A percentile compares a stretch with the other conserved stretches of the same genome.
These are phyloP conservation scores for Blastobotrys illinoisensis DNA, from an alignment of 1,139 yeast species.

Conservation along the genomic window DNA sequence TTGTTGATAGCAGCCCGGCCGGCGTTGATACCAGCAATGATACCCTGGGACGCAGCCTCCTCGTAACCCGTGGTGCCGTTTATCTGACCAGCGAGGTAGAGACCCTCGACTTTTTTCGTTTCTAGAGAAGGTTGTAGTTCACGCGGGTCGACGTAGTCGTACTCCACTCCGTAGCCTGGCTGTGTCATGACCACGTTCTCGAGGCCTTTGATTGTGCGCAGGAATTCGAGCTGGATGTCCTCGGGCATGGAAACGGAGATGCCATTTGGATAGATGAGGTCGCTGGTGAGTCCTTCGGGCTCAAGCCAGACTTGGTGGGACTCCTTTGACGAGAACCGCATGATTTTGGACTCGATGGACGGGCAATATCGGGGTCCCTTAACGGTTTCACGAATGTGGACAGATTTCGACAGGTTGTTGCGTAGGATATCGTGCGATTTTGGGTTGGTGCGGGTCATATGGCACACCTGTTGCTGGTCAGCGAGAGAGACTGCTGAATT, in stretches of 20 bases:
- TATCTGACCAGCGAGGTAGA: slow-evolving; percentile 92
- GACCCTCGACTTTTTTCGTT: slow-evolving; percentile 71
- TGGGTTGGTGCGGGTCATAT: slow-evolving; percentile 72
- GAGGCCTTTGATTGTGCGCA: slow-evolving; percentile 78
- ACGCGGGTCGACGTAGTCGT: slow-evolving; percentile 92
- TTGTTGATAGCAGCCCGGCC: slow-evolving; percentile 44
- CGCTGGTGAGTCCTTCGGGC: slow-evolving; percentile 88
- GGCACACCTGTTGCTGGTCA: slow-evolving; percentile 56
- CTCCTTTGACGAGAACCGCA: slow-evolving; percentile 69
- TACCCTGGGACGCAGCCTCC: slow-evolving; percentile 97
- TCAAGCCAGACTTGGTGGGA: slow-evolving; percentile 90
- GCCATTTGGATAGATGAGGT: slow-evolving; percentile 91
- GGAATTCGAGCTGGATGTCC: slow-evolving; percentile 74
- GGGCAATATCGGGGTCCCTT: slow-evolving; percentile 98
- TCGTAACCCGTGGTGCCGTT: slow-evolving; percentile 99
- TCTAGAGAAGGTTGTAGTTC: slow-evolving; percentile 75
- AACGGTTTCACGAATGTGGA: slow-evolving; percentile 90
- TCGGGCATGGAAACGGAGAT: slow-evolving; percentile 95
- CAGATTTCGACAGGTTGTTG: slow-evolving; percentile 68
- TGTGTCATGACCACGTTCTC: slow-evolving; percentile 82
- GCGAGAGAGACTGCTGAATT: slow-evolving; percentile 57
- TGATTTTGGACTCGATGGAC: slow-evolving; percentile 84
- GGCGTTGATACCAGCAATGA: slow-evolving; percentile 93
- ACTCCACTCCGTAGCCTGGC: slow-evolving; percentile 98
- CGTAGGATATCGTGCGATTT: slow-evolving; percentile 66